Evolutionary conservation across 1,284 basidiomycete species (phyloP), one percentile per base, ranked within the genome.

Genomic region (Ganoderma boninense): DNA sequence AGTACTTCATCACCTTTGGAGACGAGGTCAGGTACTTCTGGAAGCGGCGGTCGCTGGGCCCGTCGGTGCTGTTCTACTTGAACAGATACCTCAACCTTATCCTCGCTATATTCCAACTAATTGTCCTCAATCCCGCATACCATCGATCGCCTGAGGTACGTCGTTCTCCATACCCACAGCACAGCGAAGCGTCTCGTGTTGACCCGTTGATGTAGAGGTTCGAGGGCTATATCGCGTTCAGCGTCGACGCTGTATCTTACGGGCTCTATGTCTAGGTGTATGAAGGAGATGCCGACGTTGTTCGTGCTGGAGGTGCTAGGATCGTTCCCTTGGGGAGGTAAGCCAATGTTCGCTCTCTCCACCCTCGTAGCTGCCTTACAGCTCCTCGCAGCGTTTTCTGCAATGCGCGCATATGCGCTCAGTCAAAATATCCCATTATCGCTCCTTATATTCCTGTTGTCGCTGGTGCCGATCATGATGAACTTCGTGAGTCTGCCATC

Each of bases 11-110:
- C 57, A 66, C 65, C 16, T 44, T 66, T 2, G 65, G 32, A 2
- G 29, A 61, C 20, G 65, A 66, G 14, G 57, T 49, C 56, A 49
- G 46, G 29, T 43, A 60, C 32, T 35, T 66, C 32, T 66, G 65
- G 65, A 66, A 35, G 16, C 18, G 35, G 42, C 18, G 59, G 56
- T 44, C 38, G 29, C 29, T 40, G 13, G 38, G 64, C 14, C 59
- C 29, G 7, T n/a, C 65, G 40, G 59, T 52, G 18, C 46, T 63
- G 56, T 69, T 61, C 60, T 44, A 57, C 40, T 26, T 62, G 38
- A 66, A 66, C 57, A 49, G 65, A 18, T 66, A 66, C 38, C 23
- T 56, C 20, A 42, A 38, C 16, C 52, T 67, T 29, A 18, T 44
- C 0, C 14, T 42, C 29, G 23, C 20, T 7, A 35, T 66, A 1